Conservation (phyloP, 2,329 filamentous ascomycete species). For the Colletotrichum sojae region DNA sequence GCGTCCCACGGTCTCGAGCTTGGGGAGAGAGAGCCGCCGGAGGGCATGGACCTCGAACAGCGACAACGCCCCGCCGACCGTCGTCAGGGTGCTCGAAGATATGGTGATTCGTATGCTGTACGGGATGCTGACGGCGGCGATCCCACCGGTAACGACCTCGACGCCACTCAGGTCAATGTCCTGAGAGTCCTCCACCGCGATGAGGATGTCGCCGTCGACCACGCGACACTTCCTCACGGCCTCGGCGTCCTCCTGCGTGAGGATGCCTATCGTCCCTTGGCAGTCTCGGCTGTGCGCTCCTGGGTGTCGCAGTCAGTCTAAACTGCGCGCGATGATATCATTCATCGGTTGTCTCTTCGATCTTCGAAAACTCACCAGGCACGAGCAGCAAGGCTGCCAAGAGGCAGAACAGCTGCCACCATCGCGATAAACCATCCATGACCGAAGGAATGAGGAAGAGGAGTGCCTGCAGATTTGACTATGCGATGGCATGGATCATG, state of each 20-base stretch:
- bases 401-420: background rate
- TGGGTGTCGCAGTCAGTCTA: background rate
- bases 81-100: constrained; percentile 2
- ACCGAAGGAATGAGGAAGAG: background rate
- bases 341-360: background rate
- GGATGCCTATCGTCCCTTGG: background rate
- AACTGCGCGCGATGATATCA: background rate
- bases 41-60: background rate
- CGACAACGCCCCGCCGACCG: background rate
- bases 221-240: background rate
- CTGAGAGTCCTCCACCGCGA: background rate
- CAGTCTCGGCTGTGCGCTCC: background rate
- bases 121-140: background rate
- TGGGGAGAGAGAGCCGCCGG: background rate
- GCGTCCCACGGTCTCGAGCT: background rate
- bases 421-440: background rate
- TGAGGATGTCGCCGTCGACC: constrained; percentile 1
- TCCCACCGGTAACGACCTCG: background rate
- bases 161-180: constrained; percentile 7
- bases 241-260: background rate
- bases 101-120: background rate
- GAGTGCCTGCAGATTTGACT: background rate
- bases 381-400: background rate
- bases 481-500: background rate
- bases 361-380: background rate